Base-by-base conservation (phyloP, 495 filamentous ascomycete species). In the Penicillium canariense region DNA sequence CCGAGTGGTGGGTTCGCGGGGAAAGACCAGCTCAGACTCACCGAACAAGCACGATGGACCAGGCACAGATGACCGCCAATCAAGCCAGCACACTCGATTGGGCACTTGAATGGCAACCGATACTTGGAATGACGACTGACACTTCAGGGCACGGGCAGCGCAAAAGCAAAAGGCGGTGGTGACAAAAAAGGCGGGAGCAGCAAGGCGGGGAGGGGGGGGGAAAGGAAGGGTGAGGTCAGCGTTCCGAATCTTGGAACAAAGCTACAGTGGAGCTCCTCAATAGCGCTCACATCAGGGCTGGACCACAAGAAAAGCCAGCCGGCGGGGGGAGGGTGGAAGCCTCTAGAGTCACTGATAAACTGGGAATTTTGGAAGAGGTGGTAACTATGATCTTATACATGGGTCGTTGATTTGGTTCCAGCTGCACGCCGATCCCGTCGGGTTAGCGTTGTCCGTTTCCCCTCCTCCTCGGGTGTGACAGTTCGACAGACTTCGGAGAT, bases 271-370 rank as follows among this genome's bases (percentile, higher is more conserved):
- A 60, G 61, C 48, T 61, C 61, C 52, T 64, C 52, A 64, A 49
- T 64, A 64, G 31, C 61, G 45, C 48, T 61, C 54, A 55, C 62
- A 65, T 61, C 50, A 49, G 39, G 50, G 38, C 39, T 52, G 57
- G 32, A 38, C n/a, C n/a, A n/a, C n/a, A 35, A 20, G 18, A 32
- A 35, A 36, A 42, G 25, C n/a, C n/a, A n/a, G n/a, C n/a, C n/a
- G n/a, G n/a, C n/a, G n/a, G n/a, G n/a, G n/a, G n/a, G n/a, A n/a
- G n/a, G n/a, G n/a, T n/a, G n/a, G 40, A 43, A 45, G 42, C 23
- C 9, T 30, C 43, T 1, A 27, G 43, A 46, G 25, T 26, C 12
- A 25, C 14, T 14, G 31, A 34, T 12, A n/a, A n/a, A n/a, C n/a
- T n/a, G n/a, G n/a, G n/a, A n/a, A n/a, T n/a, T n/a, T n/a, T n/a